A percentile compares a stretch with the other conserved stretches of the same genome.
These are phyloP conservation scores for Hydrangea macrophylla DNA, from an alignment of 148 eudicot species.

Conservation along the genomic window DNA sequence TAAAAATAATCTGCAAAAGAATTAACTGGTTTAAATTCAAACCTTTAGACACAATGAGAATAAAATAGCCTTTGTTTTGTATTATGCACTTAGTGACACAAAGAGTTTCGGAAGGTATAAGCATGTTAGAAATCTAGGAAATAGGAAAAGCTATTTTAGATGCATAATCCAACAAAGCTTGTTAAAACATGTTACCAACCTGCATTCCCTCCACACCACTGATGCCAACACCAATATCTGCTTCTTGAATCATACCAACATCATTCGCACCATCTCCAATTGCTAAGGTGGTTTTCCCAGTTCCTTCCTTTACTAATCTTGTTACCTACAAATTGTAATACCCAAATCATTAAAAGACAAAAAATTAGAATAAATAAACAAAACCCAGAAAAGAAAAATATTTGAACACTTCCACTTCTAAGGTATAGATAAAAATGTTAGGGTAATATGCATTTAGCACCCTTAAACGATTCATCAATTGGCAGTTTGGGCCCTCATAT, in stretches of 20 bases:
- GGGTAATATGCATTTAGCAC: neutral
- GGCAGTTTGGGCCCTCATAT: too few relatives aligned
- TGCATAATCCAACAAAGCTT: neutral
- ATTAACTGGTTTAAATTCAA: too few relatives aligned
- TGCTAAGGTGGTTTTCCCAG: conserved; percentile 85
- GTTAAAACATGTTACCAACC: conserved; percentile 48
- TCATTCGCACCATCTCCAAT: conserved; percentile 99
- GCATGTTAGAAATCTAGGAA: neutral
- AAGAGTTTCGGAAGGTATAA: neutral
- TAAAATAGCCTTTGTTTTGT: neutral
- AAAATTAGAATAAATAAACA: neutral
- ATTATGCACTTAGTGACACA: neutral
- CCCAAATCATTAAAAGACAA: neutral
- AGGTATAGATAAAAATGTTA: neutral
- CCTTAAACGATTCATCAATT: neutral
- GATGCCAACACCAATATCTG: conserved; percentile 96
- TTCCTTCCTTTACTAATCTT: conserved; percentile 91
- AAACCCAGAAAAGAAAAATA: neutral
- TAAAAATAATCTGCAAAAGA: neutral
- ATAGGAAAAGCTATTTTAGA: neutral
- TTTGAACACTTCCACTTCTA: too few relatives aligned
- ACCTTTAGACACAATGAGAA: too few relatives aligned
- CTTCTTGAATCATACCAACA: conserved; percentile 99
- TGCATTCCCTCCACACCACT: conserved; percentile 99
- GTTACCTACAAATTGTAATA: conserved; percentile 90